These are phyloP conservation scores for Leccinum variabile DNA, from an alignment of 1,284 basidiomycete species.

Conservation along the genomic window DNA sequence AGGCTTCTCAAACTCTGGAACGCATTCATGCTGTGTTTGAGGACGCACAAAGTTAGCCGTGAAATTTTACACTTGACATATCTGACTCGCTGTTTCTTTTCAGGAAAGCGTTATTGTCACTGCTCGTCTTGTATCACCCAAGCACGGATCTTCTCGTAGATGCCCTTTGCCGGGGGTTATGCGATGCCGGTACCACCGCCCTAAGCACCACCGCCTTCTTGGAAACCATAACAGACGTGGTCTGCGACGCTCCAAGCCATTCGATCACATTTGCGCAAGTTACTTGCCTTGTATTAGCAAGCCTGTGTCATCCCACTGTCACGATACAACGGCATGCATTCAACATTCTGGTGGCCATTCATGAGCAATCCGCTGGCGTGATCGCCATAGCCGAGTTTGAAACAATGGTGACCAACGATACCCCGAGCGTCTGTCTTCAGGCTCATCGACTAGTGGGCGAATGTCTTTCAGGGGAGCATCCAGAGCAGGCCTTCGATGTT, in stretches of 20 bases:
- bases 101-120: constrained; percentile 77
- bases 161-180: constrained; percentile 71
- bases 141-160: constrained; percentile 69
- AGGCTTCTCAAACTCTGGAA: constrained; percentile 55
- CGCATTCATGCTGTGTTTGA: constrained; percentile 67
- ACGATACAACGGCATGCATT: constrained; percentile 78
- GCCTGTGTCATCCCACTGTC: constrained; percentile 76
- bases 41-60: constrained; percentile 63
- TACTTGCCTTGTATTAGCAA: constrained; percentile 81
- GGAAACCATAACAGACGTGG: constrained; percentile 75
- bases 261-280: constrained; percentile 75
- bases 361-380: constrained; percentile 61
- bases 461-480: constrained; percentile 80
- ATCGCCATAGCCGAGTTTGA: constrained; percentile 72
- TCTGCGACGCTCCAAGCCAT: constrained; percentile 58
- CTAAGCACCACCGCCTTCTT: constrained; percentile 61
- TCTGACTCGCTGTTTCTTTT: neutral
- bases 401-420: constrained; percentile 71
- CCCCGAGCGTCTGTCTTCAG: constrained; percentile 78
- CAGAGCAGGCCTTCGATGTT: constrained; percentile 66
- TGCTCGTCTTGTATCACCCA: constrained; percentile 64
- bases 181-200: constrained; percentile 47
- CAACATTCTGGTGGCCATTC: constrained; percentile 73
- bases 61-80: constrained; percentile 13
- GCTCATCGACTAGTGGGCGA: constrained; percentile 80